These are phyloP conservation scores for Athelia sp. DNA, from an alignment of 1,284 basidiomycete species.

Conservation along the genomic window DNA sequence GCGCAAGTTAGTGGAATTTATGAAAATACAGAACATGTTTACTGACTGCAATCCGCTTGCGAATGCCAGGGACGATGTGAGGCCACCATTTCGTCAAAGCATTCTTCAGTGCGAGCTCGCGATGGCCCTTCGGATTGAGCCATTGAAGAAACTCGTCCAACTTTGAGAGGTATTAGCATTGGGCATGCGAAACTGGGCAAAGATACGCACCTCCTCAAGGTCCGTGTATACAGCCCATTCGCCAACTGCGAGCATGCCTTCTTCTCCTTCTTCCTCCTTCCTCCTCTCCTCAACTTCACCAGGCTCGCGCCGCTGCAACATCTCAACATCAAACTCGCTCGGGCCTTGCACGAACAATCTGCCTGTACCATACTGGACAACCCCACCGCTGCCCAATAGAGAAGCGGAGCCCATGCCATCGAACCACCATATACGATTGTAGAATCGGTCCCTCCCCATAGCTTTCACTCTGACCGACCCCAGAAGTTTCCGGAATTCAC, in stretches of 20 bases:
- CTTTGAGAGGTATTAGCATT: slow-evolving; percentile 33
- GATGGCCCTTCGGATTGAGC: slow-evolving; percentile 88
- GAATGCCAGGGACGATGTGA: slow-evolving; percentile 81
- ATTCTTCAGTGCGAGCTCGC: slow-evolving; percentile 82
- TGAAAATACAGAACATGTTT: neutral
- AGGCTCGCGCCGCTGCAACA: slow-evolving; percentile 54
- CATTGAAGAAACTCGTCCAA: slow-evolving; percentile 80
- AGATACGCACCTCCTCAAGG: slow-evolving; percentile 67
- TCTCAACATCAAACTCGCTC: slow-evolving; percentile 70
- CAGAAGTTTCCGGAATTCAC: slow-evolving; percentile 86
- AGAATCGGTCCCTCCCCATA: slow-evolving; percentile 88
- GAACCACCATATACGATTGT: slow-evolving; percentile 97
- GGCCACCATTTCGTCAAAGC: slow-evolving; percentile 80
- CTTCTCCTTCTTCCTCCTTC: slow-evolving; percentile 71
- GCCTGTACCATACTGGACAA: slow-evolving; percentile 82
- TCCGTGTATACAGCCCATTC: slow-evolving; percentile 92
- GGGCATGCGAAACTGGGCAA: slow-evolving; percentile 6
- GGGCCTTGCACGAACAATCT: slow-evolving; percentile 89
- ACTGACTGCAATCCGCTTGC: slow-evolving; percentile 67
- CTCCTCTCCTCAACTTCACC: slow-evolving; percentile 58
- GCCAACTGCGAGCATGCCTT: slow-evolving; percentile 64
- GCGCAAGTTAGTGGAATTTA: slow-evolving; percentile 1
- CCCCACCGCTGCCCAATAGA: slow-evolving; percentile 67
- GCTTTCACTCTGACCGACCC: slow-evolving; percentile 84
- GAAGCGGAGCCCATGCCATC: slow-evolving; percentile 90